Evolutionary conservation across 2,329 filamentous ascomycete genomes (phyloP), one percentile per base, ranked within the genome.

Genomic region (Fusarium nematophilum): DNA sequence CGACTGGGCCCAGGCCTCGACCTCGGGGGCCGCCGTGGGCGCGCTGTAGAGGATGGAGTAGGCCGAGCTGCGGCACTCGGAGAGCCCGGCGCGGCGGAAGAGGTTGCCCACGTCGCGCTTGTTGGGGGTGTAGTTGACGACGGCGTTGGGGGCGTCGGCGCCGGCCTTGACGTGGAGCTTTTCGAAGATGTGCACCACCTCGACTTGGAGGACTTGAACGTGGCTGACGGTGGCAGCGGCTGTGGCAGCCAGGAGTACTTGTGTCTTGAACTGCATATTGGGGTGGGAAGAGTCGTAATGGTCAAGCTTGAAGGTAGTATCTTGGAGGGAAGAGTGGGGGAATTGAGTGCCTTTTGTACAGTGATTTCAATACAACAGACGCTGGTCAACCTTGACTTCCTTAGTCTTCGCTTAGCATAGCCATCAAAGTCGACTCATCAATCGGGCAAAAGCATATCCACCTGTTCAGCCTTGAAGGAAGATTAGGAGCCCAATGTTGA

Each of bases 51-150:
- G 18, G 23, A 46, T 21, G 30, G 23, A 17, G 4, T 5, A 17
- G 31, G 30, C 43, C 10, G 30, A 36, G 23, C 15, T 15, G 5
- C 26, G 21, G 23, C 43, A 46, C 5, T 46, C 43, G 9, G 15
- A 11, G 14, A 11, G 43, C 9, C 36, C 43, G n/a, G 14, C 43
- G 10, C 43, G 43, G 14, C 30, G 13, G 21, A 46, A 46, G 23
- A 46, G 43, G 9, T 18, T 30, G 17, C 25, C 21, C 8, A 15
- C 10, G 30, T 37, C 43, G 31, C 43, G 43, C 30, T 37, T 46
- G 31, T 37, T 36, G 14, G 43, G 43, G n/a, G 17, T 46, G 43
- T 46, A 37, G 43, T 37, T 37, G 43, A 29, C 14, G 18, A 38
- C 15, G 43, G 30, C 9, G 15, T 23, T 23, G 27, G 18, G 11